These are phyloP conservation scores for Clarireedia paspali DNA, from an alignment of 2,329 filamentous ascomycete species.

Conservation along the genomic window DNA sequence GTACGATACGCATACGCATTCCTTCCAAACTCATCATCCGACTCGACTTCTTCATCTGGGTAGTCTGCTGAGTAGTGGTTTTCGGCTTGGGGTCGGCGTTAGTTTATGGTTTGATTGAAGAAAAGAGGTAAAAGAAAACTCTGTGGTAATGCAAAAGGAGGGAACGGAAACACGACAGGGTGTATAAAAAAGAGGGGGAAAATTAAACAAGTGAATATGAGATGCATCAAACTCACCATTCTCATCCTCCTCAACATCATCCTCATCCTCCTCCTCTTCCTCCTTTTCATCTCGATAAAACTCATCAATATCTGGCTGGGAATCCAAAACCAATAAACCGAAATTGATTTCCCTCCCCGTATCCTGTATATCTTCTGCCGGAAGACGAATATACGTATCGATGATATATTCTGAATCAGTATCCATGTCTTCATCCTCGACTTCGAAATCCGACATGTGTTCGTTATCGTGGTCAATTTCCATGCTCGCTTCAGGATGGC, in stretches of 20 bases:
- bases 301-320: conserved; percentile 37
- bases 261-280: conserved; percentile 51
- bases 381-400: conserved; percentile 57
- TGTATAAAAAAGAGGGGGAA: not conserved
- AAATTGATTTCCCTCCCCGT: conserved; percentile 43
- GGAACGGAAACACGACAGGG: too few relatives aligned
- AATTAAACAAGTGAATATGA: not conserved
- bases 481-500: conserved; percentile 39
- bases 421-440: conserved; percentile 36
- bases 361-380: conserved; percentile 47
- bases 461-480: conserved; percentile 2
- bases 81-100: conserved; percentile 45
- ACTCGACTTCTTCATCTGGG: conserved; percentile 69
- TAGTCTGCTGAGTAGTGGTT: conserved; percentile 76
- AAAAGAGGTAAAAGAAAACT: too few relatives aligned
- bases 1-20: conserved; percentile 49
- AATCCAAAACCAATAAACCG: conserved; percentile 28
- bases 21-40: conserved; percentile 56
- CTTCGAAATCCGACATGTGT: conserved; percentile 25
- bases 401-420: conserved; percentile 54
- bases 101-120: conserved; percentile 3
- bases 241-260: conserved; percentile 57
- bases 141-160: too few relatives aligned
- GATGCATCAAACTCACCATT: conserved; percentile 41
- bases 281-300: conserved; percentile 53